phyloP scores from a whole-genome alignment of 2,329 filamentous ascomycete genomes.

The Cladosporium sp. region DNA sequence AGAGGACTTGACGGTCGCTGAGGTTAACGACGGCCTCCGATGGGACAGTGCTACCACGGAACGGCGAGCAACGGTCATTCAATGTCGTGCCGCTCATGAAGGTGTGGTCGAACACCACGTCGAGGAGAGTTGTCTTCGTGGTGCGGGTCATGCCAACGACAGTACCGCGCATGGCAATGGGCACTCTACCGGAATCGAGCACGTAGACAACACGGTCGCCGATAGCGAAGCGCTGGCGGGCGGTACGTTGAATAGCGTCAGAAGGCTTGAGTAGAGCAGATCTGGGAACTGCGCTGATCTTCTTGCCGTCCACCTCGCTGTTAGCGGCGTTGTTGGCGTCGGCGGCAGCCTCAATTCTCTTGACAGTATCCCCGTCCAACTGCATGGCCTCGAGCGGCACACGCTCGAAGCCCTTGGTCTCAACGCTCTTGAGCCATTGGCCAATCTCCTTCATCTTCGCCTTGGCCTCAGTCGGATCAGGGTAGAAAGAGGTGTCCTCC shows the following conservation, averaged over 20 bases:
- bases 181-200: conserved; percentile 88
- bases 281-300: conserved; percentile 77
- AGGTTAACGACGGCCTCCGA: conserved; percentile 87
- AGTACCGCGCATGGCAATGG: conserved; percentile 86
- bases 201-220: conserved; percentile 94
- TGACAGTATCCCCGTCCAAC: conserved; percentile 86
- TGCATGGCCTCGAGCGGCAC: conserved; percentile 97
- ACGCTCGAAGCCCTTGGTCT: conserved; percentile 87
- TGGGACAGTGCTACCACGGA: conserved; percentile 90
- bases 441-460: conserved; percentile 89
- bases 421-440: conserved; percentile 86
- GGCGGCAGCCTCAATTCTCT: conserved; percentile 73
- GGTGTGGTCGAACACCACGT: conserved; percentile 88
- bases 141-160: conserved; percentile 94
- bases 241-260: conserved; percentile 90
- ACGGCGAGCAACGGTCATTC: conserved; percentile 84
- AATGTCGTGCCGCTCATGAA: conserved; percentile 98
- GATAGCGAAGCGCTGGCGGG: conserved; percentile 77
- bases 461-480: conserved; percentile 67
- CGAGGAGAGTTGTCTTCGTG: conserved; percentile 75
- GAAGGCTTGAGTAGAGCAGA: conserved; percentile 87
- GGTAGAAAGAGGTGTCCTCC: conserved; percentile 82
- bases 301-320: conserved; percentile 60
- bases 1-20: conserved; percentile 76
- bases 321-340: conserved; percentile 57